phyloP scores from a whole-genome alignment of 139 green algal genomes.

The Volvox africanus region DNA sequence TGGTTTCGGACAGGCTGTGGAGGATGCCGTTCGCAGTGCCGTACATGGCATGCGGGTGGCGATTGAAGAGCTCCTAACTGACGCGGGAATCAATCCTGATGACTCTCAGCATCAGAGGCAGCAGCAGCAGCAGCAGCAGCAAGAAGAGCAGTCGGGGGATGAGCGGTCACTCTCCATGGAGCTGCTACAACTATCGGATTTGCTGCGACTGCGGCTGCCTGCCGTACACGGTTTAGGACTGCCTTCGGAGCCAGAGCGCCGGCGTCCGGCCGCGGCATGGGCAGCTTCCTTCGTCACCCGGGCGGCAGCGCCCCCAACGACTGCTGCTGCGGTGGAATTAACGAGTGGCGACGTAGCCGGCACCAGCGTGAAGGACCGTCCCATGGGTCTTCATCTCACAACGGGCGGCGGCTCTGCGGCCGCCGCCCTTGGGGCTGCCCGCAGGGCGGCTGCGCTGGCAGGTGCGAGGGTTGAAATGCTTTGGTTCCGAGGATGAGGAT shows the following conservation, averaged over 20 bases:
- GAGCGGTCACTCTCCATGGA: neutral
- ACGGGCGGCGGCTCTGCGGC: neutral
- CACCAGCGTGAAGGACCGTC: neutral
- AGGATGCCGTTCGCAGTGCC: neutral
- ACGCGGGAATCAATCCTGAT: neutral
- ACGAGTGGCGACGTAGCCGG: neutral
- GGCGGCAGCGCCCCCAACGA: neutral
- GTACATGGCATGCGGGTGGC: slow-evolving; percentile 18
- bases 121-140: neutral
- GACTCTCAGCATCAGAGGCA: neutral
- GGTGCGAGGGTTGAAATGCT: neutral
- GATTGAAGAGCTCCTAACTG: neutral
- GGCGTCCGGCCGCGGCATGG: neutral
- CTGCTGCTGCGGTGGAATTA: neutral
- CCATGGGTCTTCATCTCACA: neutral
- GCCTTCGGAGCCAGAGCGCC: neutral
- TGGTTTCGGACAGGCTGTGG: neutral
- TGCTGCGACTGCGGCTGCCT: slow-evolving; percentile 15
- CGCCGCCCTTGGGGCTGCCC: neutral
- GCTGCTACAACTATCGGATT: neutral
- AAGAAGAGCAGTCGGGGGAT: no score
- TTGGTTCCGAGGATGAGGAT: no score
- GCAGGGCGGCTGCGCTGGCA: slow-evolving; percentile 18
- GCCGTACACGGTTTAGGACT: neutral
- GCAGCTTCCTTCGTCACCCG: no score